Conservation (phyloP, 805 yeast species). For the Barnettozyma populi region DNA sequence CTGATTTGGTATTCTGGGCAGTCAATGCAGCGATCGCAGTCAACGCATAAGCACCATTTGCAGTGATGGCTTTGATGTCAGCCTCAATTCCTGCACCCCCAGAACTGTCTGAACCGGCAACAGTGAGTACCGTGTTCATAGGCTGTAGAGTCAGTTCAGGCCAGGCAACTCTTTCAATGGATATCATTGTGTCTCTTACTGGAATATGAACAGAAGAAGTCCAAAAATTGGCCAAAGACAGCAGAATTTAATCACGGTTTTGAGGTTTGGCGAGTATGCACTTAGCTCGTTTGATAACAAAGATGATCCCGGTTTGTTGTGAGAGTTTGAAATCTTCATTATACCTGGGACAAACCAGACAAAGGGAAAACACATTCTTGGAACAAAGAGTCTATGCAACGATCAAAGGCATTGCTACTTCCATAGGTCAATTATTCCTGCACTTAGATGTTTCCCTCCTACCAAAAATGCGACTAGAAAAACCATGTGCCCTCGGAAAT, state of each 20-base stretch:
- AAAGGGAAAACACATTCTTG: not conserved
- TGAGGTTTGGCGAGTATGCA: not conserved
- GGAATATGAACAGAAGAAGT: not conserved
- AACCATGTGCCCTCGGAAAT: no score
- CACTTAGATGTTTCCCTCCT: not conserved
- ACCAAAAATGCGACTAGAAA: no score
- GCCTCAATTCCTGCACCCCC: slow-evolving; percentile 95
- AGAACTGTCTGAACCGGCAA: slow-evolving; percentile 78
- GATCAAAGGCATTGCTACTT: no score
- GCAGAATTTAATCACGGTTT: not conserved
- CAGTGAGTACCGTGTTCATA: slow-evolving; percentile 38
- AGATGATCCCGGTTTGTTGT: not conserved
- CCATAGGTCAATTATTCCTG: not conserved
- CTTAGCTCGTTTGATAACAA: not conserved
- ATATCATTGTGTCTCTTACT: not conserved
- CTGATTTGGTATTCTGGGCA: slow-evolving; percentile 63
- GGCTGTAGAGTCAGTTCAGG: slow-evolving; percentile 3
- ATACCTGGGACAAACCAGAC: not conserved
- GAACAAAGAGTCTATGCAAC: no score
- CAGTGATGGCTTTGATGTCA: slow-evolving; percentile 72
- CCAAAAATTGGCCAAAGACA: not conserved
- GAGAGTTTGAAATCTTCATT: not conserved
- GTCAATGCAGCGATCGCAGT: slow-evolving; percentile 78
- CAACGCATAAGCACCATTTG: slow-evolving; percentile 69
- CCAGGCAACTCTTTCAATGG: slow-evolving; percentile 3